Evolutionary conservation across 106 monocot species (phyloP).

Genomic region (Allium sativum): DNA sequence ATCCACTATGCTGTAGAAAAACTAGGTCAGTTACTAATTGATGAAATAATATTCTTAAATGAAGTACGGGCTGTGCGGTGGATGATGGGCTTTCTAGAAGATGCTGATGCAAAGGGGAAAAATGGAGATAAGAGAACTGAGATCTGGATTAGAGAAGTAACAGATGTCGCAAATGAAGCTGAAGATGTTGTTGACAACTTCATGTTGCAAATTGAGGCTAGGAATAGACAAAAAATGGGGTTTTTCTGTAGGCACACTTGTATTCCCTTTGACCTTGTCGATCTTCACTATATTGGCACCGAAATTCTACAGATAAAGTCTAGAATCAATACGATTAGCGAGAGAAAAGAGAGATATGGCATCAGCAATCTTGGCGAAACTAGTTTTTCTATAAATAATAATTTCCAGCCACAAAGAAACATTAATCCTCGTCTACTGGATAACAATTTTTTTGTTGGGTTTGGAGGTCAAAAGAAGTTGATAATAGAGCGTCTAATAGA

Average conservation of each 20-base stretch:
- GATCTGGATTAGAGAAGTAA: conserved; percentile 19
- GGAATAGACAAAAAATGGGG: neutral
- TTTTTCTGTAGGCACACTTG: conserved; percentile 1
- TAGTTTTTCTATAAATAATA: neutral
- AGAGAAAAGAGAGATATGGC: conserved; percentile 6
- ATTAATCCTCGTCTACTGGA: conserved; percentile 2
- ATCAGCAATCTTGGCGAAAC: conserved; percentile 4
- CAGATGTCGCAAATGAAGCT: conserved; percentile 20
- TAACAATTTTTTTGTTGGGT: conserved; percentile 13
- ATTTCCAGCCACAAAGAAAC: neutral
- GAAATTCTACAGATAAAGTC: conserved; percentile 9
- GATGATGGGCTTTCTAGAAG: conserved; percentile 25
- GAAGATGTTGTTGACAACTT: conserved; percentile 26
- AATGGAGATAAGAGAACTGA: conserved; percentile 2
- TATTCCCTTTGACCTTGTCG: neutral
- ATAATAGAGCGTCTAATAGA: neutral
- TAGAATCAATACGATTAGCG: conserved; percentile 8
- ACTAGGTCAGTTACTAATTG: neutral
- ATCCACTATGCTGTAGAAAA: conserved; percentile 3
- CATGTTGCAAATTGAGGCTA: neutral
- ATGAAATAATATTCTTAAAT: conserved; percentile 1
- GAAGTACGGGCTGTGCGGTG: conserved; percentile 6
- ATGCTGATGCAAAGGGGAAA: conserved; percentile 14
- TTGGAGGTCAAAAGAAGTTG: conserved; percentile 3
- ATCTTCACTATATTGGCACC: neutral